phyloP scores from a whole-genome alignment of 225 moss, liverwort and hornwort genomes.

The Straminergon stramineum region DNA sequence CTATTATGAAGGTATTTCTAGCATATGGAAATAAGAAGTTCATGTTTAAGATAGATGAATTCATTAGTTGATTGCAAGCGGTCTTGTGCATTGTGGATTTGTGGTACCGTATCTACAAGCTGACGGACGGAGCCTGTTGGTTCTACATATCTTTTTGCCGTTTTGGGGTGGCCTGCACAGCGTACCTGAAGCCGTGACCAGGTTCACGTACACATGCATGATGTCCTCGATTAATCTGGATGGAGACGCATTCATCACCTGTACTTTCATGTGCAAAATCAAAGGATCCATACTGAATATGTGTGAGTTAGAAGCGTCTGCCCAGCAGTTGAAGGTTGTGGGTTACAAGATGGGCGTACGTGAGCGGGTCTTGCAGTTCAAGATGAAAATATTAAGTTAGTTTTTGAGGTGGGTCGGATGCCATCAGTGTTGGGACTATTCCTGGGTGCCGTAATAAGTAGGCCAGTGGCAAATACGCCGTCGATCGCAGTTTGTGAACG shows the following conservation, averaged over 20 bases:
- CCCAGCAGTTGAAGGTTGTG: neutral
- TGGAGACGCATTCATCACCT: constrained; percentile 16
- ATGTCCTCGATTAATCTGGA: constrained; percentile 46
- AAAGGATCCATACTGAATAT: neutral
- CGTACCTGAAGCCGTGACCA: constrained; percentile 55
- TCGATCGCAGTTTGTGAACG: constrained; percentile 32
- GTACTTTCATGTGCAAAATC: neutral
- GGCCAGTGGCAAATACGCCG: constrained; percentile 15
- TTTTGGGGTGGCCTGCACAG: neutral
- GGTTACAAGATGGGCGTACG: constrained; percentile 2
- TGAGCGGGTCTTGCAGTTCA: constrained; percentile 31
- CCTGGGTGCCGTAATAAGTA: constrained; percentile 33
- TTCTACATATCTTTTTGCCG: neutral
- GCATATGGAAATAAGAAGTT: too few relatives aligned
- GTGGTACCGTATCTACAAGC: neutral
- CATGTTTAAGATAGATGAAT: too few relatives aligned
- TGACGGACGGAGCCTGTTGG: neutral
- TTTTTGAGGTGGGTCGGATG: constrained; percentile 25
- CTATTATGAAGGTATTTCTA: too few relatives aligned
- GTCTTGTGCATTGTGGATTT: neutral
- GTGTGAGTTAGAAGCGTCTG: neutral
- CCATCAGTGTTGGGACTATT: constrained; percentile 54
- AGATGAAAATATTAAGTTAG: constrained; percentile 34
- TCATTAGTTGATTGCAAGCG: neutral
- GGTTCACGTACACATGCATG: constrained; percentile 47